Conservation (phyloP, 2,329 filamentous ascomycete species). For the Shiraia bambusicola region DNA sequence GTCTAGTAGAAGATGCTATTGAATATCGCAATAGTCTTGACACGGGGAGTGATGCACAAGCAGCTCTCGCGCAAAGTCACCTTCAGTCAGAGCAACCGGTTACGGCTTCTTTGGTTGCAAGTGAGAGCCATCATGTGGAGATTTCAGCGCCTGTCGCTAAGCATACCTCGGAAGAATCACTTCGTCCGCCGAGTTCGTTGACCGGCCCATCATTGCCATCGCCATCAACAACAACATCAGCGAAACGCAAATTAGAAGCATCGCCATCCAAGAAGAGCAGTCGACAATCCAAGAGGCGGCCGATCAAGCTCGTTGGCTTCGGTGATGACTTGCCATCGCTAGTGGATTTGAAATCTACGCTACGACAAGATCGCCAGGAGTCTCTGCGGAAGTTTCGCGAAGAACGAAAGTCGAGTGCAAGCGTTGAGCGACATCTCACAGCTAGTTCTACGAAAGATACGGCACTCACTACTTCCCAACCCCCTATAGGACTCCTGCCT, state of each 20-base stretch:
- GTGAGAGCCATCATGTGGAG: too few species aligned
- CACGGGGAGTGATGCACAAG: too few species aligned
- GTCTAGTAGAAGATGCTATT: too few species aligned
- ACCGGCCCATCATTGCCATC: background rate
- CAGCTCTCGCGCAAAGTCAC: too few species aligned
- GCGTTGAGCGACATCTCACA: conserved; percentile 7
- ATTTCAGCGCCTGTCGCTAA: too few species aligned
- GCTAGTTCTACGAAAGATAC: too few species aligned
- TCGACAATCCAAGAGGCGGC: conserved; percentile 23
- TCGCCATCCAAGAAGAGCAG: conserved; percentile 20
- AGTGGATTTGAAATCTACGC: conserved; percentile 3
- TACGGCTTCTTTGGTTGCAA: too few species aligned
- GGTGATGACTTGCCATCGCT: conserved; percentile 3
- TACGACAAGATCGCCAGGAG: conserved; percentile 15
- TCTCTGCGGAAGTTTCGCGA: conserved; percentile 16
- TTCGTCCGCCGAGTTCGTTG: background rate
- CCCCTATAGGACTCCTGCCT: too few species aligned
- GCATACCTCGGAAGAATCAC: background rate
- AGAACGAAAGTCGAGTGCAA: conserved; percentile 15
- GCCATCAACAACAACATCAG: conserved; percentile 1
- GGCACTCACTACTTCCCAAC: too few species aligned
- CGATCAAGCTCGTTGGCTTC: conserved; percentile 26
- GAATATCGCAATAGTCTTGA: too few species aligned
- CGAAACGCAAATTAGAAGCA: conserved; percentile 26
- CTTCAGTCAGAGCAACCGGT: too few species aligned